Evolutionary conservation across 2,329 filamentous ascomycete genomes (phyloP), one percentile per base, ranked within the genome.

Genomic region (Davidsoniella neocaledoniae): DNA sequence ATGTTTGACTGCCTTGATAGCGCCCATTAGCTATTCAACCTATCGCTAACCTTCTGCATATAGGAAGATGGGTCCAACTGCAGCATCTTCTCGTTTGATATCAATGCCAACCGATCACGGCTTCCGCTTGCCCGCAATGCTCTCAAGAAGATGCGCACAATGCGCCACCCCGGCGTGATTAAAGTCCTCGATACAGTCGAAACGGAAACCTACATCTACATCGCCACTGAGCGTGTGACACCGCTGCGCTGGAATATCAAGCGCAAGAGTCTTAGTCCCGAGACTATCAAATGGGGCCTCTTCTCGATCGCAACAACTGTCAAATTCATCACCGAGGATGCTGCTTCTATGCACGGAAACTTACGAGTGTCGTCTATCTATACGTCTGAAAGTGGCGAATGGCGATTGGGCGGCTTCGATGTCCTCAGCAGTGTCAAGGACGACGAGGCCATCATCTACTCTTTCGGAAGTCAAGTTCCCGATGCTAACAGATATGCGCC

Each of bases 231-330:
- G 68, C 78, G 88, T 56, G 70, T 98, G 8, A 79, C 81, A 10
- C 91, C 91, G 2, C 68, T 98, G 48, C 77, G 81, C 57, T 96
- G 91, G 91, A 81, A 93, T 59, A 81, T 93, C 43, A 86, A 83
- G 67, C 74, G 90, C 57, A 88, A 86, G 68, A 91, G 85, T 61
- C 64, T 96, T 54, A 87, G 79, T 53, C 81, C 86, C 39, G 91
- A 96, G 68, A 96, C 90, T 1, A 77, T 91, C 44, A 98, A 95
- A 77, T 98, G 91, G 91, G 91, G 91, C 0, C 66, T 98, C 39
- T 84, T 86, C 63, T 85, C 79, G 58, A 70, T 96, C 55, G 87
- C 91, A 56, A 83, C 87, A 61, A 96, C 91, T 0, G 66, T 96
- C 56, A 94, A 91, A 59, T 98, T 98, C 61, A 86, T 98, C 63